These are phyloP conservation scores for Backusella tuberculispora DNA, from an alignment of 192 early-diverging fungal genomes.

Conservation along the genomic window DNA sequence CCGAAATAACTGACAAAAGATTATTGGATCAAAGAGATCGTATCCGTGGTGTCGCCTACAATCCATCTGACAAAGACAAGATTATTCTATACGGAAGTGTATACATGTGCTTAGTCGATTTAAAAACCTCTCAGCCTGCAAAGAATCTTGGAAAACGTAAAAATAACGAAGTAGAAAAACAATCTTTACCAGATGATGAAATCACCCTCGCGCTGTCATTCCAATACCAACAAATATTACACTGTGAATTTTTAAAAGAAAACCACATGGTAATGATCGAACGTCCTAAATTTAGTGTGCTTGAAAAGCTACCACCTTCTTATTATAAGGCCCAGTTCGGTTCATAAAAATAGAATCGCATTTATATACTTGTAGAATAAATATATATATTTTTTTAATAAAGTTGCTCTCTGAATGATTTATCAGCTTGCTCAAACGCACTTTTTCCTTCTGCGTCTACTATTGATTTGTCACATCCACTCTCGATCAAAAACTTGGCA, in stretches of 20 bases:
- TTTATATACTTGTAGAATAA: conserved; percentile 5
- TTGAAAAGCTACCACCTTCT: conserved; percentile 76
- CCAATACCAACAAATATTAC: conserved; percentile 87
- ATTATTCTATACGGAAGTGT: conserved; percentile 71
- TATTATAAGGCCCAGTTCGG: conserved; percentile 89
- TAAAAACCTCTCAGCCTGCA: conserved; percentile 54
- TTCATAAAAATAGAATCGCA: conserved; percentile 50
- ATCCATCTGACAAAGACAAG: conserved; percentile 62
- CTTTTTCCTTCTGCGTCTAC: conserved; percentile 32
- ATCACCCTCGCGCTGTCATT: conserved; percentile 71
- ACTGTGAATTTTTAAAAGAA: conserved; percentile 69
- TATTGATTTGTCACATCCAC: conserved; percentile 24
- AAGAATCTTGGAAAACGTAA: conserved; percentile 50
- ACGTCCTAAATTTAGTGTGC: conserved; percentile 80
- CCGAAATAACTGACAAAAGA: conserved; percentile 65
- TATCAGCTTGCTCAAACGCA: conserved; percentile 30
- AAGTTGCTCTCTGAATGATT: conserved; percentile 12
- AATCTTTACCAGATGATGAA: conserved; percentile 49
- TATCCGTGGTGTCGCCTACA: conserved; percentile 74
- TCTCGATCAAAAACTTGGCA: conserved; percentile 25
- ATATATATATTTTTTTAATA: neutral
- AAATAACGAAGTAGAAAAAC: conserved; percentile 50
- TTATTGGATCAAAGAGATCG: conserved; percentile 69
- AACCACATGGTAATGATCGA: conserved; percentile 88
- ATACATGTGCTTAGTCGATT: conserved; percentile 77